Evolutionary conservation across 257 asterid species (phyloP), one percentile per base, ranked within the genome.

Genomic region (Lantana camara): DNA sequence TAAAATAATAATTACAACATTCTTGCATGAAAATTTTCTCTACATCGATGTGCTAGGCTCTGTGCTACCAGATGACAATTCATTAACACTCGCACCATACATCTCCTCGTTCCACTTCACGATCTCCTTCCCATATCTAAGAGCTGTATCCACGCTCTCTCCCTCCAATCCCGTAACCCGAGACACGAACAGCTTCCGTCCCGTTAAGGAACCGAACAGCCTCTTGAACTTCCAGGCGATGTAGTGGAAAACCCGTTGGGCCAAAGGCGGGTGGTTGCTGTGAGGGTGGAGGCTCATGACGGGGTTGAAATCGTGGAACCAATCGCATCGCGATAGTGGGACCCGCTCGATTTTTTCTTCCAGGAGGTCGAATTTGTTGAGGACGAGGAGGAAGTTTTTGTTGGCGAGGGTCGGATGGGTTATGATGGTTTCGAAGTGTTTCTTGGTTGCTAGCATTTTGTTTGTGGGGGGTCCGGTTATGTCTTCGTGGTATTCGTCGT

Each of bases 241-340:
- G 64, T 86, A 86, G 69, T 94, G 96, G 75, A 82, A 88, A 23
- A 95, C 97, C 0, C 84, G 85, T 64, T 79, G 95, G 5, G 89
- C 95, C 76, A 83, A 11, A 0, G 93, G 57, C 0, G 85, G 76
- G 53, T 75, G 74, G 64, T 72, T 87, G 82, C 47, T 77, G 73
- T 69, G 72, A 0, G 85, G 77, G 34, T 80, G 73, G 41, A 9
- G 57, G 75, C 95, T 84, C 35, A 69, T 70, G 53, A 88, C 91
- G 0, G 97, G 99, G 22, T 73, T 63, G 71, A 90, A 94, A 38
- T 88, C 96, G 4, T 63, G 74, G 52, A 90, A 84, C 97, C 96
- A 94, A 5, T 88, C 96, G n/a, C 97, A 94, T 20, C 66, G 64
- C 9, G 80, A 34, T 3, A 94, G 86, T 34, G 97, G 99, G 57